phyloP scores from a whole-genome alignment of 768 basidiomycete species.

The Boletus fagicola region DNA sequence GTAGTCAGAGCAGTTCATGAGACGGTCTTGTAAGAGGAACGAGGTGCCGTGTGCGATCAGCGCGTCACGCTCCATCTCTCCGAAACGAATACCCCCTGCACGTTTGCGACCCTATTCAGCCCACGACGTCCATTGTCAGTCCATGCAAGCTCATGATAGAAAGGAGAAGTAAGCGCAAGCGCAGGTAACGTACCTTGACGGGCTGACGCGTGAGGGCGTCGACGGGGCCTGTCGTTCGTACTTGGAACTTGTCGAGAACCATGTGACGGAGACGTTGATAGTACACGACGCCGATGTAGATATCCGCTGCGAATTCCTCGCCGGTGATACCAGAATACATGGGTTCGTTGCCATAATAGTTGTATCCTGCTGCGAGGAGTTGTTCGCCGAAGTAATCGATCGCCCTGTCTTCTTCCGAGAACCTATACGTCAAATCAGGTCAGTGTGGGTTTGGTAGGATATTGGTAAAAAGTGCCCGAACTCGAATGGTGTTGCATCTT shows the following conservation, averaged over 20 bases:
- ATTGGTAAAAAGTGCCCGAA: constrained; percentile 38
- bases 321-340: constrained; percentile 99
- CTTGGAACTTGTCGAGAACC: constrained; percentile 99
- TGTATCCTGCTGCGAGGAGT: constrained; percentile 90
- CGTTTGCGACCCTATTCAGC: constrained; percentile 87
- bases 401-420: constrained; percentile 95
- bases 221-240: constrained; percentile 95
- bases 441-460: constrained; percentile 6
- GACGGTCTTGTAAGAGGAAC: constrained; percentile 94
- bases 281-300: constrained; percentile 97
- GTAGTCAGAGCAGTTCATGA: constrained; percentile 99
- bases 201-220: constrained; percentile 96
- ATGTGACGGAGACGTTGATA: constrained; percentile 99
- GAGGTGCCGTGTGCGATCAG: constrained; percentile 98
- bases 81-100: constrained; percentile 97
- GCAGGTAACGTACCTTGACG: constrained; percentile 68
- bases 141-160: neutral
- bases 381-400: constrained; percentile 98
- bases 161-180: neutral
- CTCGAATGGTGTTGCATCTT: constrained; percentile 99
- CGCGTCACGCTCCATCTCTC: constrained; percentile 99
- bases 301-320: constrained; percentile 97
- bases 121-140: constrained; percentile 6
- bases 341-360: constrained; percentile 98
- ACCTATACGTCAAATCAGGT: constrained; percentile 47